Conservation (phyloP, 2,329 filamentous ascomycete species). For the Lizonia empirigonia region DNA sequence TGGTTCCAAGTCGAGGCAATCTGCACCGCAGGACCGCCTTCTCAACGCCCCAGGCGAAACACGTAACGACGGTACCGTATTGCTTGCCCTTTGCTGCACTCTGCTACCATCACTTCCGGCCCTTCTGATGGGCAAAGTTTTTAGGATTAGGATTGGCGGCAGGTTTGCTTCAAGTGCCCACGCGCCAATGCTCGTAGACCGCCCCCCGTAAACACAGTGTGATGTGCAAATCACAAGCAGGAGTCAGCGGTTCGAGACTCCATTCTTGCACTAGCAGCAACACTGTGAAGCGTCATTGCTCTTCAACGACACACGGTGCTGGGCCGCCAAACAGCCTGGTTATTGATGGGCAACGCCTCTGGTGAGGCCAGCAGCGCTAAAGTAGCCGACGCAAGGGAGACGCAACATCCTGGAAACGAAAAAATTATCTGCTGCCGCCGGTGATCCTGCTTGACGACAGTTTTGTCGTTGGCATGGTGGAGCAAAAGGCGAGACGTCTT, state of each 20-base stretch:
- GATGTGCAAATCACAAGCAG: constrained; percentile 10
- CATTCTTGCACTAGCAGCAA: constrained; percentile 24
- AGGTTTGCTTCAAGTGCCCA: constrained; percentile 23
- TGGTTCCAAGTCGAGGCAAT: constrained; percentile 46
- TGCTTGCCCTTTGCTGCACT: constrained; percentile 21
- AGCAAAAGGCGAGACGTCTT: constrained; percentile 19
- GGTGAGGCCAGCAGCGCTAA: constrained; percentile 35
- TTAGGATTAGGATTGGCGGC: constrained; percentile 11
- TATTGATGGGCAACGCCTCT: constrained; percentile 24
- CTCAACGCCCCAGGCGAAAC: constrained; percentile 45
- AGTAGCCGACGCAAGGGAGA: constrained; percentile 40
- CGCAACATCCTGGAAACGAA: constrained; percentile 30
- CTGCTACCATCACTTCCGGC: constrained; percentile 17
- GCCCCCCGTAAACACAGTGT: constrained; percentile 21
- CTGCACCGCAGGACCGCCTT: constrained; percentile 46
- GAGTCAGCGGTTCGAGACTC: constrained; percentile 26
- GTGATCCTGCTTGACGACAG: constrained; percentile 29
- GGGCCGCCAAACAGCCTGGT: constrained; percentile 18
- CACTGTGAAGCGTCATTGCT: constrained; percentile 29
- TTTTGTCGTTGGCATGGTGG: constrained; percentile 18
- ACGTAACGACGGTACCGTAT: constrained; percentile 30
- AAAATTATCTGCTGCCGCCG: constrained; percentile 32
- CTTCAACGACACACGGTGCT: constrained; percentile 36
- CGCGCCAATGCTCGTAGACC: constrained; percentile 13
- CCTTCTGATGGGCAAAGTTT: constrained; percentile 2